Evolutionary conservation across 805 yeast genomes (phyloP), one percentile per base, ranked within the genome.

Genomic region (Lachancea thermotolerans): DNA sequence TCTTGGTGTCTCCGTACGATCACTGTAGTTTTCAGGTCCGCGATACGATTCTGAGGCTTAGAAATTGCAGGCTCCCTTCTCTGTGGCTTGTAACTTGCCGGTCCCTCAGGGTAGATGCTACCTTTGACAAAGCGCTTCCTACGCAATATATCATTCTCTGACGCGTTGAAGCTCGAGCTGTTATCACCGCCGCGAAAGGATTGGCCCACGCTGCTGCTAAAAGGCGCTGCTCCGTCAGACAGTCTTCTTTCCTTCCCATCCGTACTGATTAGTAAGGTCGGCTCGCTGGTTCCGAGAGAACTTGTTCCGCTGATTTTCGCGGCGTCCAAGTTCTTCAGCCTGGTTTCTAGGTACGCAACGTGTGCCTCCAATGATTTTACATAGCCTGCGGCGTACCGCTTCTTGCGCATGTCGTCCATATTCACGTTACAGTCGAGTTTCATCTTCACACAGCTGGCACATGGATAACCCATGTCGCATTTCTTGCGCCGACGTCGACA

Each of bases 391-490:
- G 75, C 67, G 3, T 77, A 77, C 39, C 81, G 58, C 46, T 71
- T 72, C 51, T 74, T 75, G 34, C 82, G 63, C 65, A 74, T 62
- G 53, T 77, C 82, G 49, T 66, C 68, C 10, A 69, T 68, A 11
- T 72, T 69, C 32, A 69, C 69, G 37, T 75, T 66, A 53, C 82
- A 77, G 32, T 68, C 74, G 12, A 69, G 64, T 4, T 66, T 65
- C 4, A 71, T 59, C 44, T 69, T 69, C 12, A 59, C 57, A 51
- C 82, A 77, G 46, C 68, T 69, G 17, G 69, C 62, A 50, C 82
- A 77, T 1, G 81, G 81, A 41, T 56, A 64, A 7, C 67, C 69
- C 44, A 69, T 62, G 53, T 74, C 72, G 56, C 82, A 77, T 55
- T 72, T 74, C 48, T 75, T 73, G 48, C 69, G 55, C 45, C 67